Percentiles rank a stretch among this genome's conserved stretches.
Conservation (phyloP, 75 land plant genomes). For the Sequoiadendron giganteum region DNA sequence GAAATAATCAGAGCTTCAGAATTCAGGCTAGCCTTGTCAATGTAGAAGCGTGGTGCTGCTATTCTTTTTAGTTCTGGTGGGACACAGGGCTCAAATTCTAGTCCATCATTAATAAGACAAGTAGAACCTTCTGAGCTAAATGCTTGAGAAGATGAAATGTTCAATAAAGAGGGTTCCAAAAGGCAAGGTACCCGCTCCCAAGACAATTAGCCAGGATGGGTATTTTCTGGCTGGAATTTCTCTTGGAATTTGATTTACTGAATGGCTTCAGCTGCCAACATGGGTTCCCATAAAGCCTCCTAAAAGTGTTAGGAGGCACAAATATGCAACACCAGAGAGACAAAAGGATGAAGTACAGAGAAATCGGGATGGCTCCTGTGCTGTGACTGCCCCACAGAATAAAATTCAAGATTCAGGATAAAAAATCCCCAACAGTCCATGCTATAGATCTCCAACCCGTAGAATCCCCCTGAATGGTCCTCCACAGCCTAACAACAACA, state of each 20-base stretch:
- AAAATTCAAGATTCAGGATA: slow-evolving; percentile 61
- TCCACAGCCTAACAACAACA: slow-evolving; percentile 74
- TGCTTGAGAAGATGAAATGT: slow-evolving; percentile 88
- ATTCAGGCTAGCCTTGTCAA: too few relatives aligned
- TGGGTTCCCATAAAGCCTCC: slow-evolving; percentile 78
- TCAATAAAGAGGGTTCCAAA: slow-evolving; percentile 94
- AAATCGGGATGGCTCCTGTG: slow-evolving; percentile 85
- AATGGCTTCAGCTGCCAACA: slow-evolving; percentile 63
- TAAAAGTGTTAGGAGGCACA: slow-evolving; percentile 70
- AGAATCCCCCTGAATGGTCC: slow-evolving; percentile 58
- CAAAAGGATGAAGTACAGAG: slow-evolving; percentile 61
- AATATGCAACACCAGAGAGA: slow-evolving; percentile 87
- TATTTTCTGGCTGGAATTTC: slow-evolving; percentile 80
- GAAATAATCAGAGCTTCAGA: too few relatives aligned
- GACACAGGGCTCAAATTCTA: too few relatives aligned
- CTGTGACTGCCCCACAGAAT: slow-evolving; percentile 80
- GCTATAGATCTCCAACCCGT: slow-evolving; percentile 77
- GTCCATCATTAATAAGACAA: too few relatives aligned
- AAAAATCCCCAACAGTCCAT: slow-evolving; percentile 69
- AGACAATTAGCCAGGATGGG: slow-evolving; percentile 87
- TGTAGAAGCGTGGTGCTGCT: too few relatives aligned
- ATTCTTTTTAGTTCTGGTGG: too few relatives aligned
- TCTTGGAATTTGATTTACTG: slow-evolving; percentile 83
- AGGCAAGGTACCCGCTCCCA: slow-evolving; percentile 90
- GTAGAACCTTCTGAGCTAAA: slow-evolving; percentile 89